Base-by-base conservation (phyloP, 2,329 filamentous ascomycete genomes). In the Xylaria sp. region DNA sequence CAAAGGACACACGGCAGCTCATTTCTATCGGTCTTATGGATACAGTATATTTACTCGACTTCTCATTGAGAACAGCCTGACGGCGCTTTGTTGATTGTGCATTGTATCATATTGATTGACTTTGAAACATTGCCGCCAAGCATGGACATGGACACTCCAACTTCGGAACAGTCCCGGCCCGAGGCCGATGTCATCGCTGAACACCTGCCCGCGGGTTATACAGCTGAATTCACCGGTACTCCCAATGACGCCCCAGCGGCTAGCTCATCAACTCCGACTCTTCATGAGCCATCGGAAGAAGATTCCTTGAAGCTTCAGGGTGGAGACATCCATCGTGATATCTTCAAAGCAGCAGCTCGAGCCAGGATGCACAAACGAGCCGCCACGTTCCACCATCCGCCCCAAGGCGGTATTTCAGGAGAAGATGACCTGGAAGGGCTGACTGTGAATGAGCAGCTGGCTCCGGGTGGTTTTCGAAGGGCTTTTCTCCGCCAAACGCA, bases 301-400 rank as follows among this genome's bases (percentile, higher is more conserved):
- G 93, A 91, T 1, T 94, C 92, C 0, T 82, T 94, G 62, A 88
- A 84, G 67, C 83, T 94, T 3, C 91, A 92, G 75, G 92, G 92
- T 60, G 92, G 92, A 48, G 92, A 94, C 74, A 90, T 94, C 26
- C 92, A 94, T 77, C 89, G 92, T 40, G 90, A 93, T 74, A 86
- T 94, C 40, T 94, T 92, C 85, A 91, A 88, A 76, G 89, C 93
- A 74, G 88, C 90, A 69, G 88, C 89, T 17, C 84, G 88, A 46
- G 80, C 79, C 78, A 78, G 86, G 75, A 74, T 81, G 79, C 77
- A 83, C 81, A 72, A 82, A 74, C 86, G 92, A 70, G 84, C 92
- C 17, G 86, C 86, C 62, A 93, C 91, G 0, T 93, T 93, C 74
- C 90, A 91, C 58, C 82, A 88, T 72, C 82, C 85, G 1, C 77